Percentiles rank a stretch among this genome's conserved stretches.
phyloP scores from a whole-genome alignment of 1,284 basidiomycete species.

The Malassezia equina region DNA sequence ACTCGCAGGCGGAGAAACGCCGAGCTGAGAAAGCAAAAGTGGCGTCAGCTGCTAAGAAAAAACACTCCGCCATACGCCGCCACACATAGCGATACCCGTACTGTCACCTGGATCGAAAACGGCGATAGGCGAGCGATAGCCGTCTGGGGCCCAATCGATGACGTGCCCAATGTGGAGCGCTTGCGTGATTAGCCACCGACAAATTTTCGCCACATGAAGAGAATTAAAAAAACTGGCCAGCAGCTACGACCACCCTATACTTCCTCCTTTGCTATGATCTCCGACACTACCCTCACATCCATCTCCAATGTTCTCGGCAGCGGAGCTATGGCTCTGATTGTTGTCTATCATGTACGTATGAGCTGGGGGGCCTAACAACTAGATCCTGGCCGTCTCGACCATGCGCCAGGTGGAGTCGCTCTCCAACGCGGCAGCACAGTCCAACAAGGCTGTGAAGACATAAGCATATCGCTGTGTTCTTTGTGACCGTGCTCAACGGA shows the following conservation, averaged over 20 bases:
- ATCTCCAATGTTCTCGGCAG: conserved; percentile 14
- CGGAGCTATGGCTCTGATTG: conserved; percentile 15
- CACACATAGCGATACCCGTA: not conserved
- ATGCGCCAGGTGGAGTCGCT: conserved; percentile 12
- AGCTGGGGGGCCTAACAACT: not conserved
- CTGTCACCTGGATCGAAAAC: not conserved
- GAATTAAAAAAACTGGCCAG: not conserved
- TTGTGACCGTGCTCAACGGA: conserved; percentile 12
- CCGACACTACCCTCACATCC: conserved; percentile 6
- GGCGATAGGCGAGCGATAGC: not conserved
- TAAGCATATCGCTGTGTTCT: not conserved
- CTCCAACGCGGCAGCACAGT: not conserved
- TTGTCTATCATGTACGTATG: conserved; percentile 15
- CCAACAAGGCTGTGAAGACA: not conserved
- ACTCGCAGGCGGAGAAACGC: conserved; percentile 9
- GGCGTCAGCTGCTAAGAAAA: not conserved
- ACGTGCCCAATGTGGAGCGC: not conserved
- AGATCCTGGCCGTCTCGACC: conserved; percentile 14
- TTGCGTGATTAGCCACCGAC: conserved; percentile 10
- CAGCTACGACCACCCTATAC: no score
- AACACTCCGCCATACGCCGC: not conserved
- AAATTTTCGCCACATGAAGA: not conserved
- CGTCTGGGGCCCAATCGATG: not conserved
- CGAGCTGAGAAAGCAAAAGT: conserved; percentile 4
- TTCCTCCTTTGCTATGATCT: conserved; percentile 7